Evolutionary conservation across 768 basidiomycete species (phyloP).

Genomic region (Suillus occidentalis): DNA sequence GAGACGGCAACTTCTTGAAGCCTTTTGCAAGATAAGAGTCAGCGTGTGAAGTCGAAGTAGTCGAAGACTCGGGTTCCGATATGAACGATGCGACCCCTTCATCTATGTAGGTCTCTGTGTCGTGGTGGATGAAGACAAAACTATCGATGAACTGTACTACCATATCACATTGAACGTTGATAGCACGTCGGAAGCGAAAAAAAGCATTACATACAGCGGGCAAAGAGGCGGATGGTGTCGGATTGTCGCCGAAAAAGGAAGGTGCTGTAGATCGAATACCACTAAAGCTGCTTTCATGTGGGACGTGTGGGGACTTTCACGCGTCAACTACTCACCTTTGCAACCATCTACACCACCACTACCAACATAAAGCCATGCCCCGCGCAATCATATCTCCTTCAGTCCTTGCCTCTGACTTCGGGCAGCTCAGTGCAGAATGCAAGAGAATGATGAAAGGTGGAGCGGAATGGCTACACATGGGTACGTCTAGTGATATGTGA

Average conservation of each 20-base stretch:
- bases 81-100: not conserved
- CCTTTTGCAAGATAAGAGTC: not conserved
- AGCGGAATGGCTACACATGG: conserved; percentile 99
- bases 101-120: not conserved
- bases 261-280: conserved; percentile 23
- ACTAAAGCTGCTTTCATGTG: conserved; percentile 2
- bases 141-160: not conserved
- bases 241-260: conserved; percentile 22
- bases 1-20: not conserved
- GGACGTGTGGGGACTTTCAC: conserved; percentile 10
- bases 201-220: not conserved
- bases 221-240: not conserved
- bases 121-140: not conserved
- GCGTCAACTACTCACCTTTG: not conserved
- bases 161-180: no score
- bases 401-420: conserved; percentile 96
- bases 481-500: conserved; percentile 37
- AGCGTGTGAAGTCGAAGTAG: not conserved
- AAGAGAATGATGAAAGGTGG: conserved; percentile 94
- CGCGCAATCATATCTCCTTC: conserved; percentile 94
- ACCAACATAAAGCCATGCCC: conserved; percentile 52
- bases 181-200: no score
- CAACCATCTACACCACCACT: conserved; percentile 9
- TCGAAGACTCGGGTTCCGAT: not conserved
- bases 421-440: conserved; percentile 92